Evolutionary conservation across 768 basidiomycete genomes (phyloP).

Genomic region (Termitomyces sp.): DNA sequence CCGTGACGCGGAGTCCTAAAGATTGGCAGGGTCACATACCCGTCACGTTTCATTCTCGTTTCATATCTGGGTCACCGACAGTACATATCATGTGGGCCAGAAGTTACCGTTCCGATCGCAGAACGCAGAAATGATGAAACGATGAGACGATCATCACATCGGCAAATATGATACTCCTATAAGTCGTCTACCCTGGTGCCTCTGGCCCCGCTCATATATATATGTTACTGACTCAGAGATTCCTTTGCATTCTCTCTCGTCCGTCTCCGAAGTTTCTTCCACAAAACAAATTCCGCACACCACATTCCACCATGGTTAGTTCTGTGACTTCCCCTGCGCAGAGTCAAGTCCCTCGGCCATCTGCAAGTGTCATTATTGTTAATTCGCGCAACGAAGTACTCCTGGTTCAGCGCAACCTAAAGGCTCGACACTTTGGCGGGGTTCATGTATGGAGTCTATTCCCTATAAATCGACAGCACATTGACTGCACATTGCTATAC

Average conservation of each 20-base stretch:
- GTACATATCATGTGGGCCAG: no score
- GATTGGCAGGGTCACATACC: no score
- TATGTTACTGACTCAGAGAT: slow-evolving; percentile 4
- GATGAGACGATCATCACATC: neutral
- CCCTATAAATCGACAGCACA: neutral
- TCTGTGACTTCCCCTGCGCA: neutral
- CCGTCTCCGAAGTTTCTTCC: neutral
- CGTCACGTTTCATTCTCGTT: no score
- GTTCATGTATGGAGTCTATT: slow-evolving; percentile 49
- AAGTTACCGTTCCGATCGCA: neutral
- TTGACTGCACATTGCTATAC: slow-evolving; percentile 1
- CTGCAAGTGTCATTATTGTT: slow-evolving; percentile 65
- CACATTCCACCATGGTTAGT: slow-evolving; percentile 11
- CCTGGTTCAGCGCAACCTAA: slow-evolving; percentile 67
- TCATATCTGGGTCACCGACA: no score
- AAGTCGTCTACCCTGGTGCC: neutral
- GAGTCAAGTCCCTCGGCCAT: slow-evolving; percentile 44
- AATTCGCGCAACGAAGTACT: slow-evolving; percentile 67
- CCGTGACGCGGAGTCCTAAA: no score
- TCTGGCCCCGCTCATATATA: neutral
- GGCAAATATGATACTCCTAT: neutral
- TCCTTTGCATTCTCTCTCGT: slow-evolving; percentile 2
- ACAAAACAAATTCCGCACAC: neutral
- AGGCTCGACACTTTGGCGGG: slow-evolving; percentile 61
- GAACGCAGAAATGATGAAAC: neutral